A percentile compares a stretch with the other conserved stretches of the same genome.
Conservation (phyloP, 768 basidiomycete species). For the Cubamyces lactineus region DNA sequence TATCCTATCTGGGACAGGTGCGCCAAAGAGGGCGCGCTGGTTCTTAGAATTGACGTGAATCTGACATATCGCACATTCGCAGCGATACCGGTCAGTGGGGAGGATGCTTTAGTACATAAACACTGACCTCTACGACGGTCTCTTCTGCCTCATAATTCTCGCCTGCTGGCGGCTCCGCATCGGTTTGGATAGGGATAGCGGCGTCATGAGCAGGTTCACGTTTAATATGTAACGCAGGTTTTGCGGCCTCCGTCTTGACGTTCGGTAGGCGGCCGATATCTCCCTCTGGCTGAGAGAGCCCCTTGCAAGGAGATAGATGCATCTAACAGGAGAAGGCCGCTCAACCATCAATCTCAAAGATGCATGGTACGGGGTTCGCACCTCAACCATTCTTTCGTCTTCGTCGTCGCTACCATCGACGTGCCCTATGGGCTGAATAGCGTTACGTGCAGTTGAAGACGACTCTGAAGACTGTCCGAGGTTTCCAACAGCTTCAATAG, state of each 20-base stretch:
- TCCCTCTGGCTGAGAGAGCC: no score
- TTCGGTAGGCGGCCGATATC: no score
- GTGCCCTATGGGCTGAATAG: neutral
- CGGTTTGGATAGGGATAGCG: neutral
- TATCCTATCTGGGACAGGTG: no score
- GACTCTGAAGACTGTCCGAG: neutral
- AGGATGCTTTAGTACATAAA: neutral
- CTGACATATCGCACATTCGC: neutral
- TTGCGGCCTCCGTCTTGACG: neutral
- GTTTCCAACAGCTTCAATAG: neutral
- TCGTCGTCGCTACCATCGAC: neutral
- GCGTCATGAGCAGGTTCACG: no score
- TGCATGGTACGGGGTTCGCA: neutral
- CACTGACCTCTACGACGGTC: neutral
- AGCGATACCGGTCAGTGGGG: no score
- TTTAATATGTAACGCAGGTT: no score
- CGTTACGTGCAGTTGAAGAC: neutral
- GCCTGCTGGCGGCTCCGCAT: neutral
- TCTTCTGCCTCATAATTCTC: neutral
- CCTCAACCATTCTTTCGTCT: constrained; percentile 2
- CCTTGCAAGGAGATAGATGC: neutral
- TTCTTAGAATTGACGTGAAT: constrained; percentile 8
- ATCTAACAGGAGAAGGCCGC: neutral
- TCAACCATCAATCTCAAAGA: neutral
- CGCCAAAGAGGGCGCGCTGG: neutral